Evolutionary conservation across 176 grass and related monocot species (phyloP).

Genomic region (Saccharum officinarum): DNA sequence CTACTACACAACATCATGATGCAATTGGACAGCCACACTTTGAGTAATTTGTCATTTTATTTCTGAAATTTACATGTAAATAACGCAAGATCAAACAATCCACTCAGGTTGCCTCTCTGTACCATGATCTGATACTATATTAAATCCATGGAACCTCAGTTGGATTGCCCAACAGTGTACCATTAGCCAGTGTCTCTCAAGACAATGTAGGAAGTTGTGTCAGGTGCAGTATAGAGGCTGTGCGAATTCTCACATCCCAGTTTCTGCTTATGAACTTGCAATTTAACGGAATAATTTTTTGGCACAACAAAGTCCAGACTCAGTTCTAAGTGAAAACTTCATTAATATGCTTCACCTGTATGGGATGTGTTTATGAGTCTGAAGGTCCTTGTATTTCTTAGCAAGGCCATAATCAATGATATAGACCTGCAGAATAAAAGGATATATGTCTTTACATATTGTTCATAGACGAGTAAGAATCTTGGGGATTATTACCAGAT

Average conservation of each 20-base stretch:
- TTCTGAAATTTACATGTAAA: conserved; percentile 13
- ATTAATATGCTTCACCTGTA: conserved; percentile 67
- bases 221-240: background rate
- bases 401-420: conserved; percentile 97
- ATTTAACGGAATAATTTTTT: conserved; percentile 14
- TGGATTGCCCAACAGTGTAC: background rate
- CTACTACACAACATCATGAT: background rate
- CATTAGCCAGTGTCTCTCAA: background rate
- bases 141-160: background rate
- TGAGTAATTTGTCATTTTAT: background rate
- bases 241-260: background rate
- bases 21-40: background rate
- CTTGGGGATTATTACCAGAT: background rate
- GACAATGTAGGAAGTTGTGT: background rate
- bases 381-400: conserved; percentile 93
- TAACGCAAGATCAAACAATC: background rate
- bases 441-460: background rate
- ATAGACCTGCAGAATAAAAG: conserved; percentile 60
- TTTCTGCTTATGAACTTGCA: conserved; percentile 10
- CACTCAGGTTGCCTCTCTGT: background rate
- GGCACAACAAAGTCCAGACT: background rate
- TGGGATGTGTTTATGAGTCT: conserved; percentile 92
- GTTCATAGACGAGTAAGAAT: background rate
- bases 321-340: conserved; percentile 19
- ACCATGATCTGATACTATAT: background rate